Conservation (phyloP, 257 asterid species). For the Gentiana dahurica region DNA sequence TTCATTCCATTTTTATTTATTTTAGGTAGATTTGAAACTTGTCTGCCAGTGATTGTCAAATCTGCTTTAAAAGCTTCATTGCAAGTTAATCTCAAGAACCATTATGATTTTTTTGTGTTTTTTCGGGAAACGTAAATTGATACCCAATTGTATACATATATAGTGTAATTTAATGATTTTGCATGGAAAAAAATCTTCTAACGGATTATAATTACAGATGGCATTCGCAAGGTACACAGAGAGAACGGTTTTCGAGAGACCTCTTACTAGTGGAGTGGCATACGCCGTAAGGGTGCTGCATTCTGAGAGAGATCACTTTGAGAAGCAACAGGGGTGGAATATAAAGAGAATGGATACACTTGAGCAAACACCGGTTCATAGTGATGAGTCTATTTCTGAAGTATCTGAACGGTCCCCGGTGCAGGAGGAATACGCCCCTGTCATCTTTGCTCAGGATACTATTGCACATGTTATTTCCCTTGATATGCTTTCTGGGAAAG, state of each 20-base stretch:
- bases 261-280: slow-evolving; percentile 98
- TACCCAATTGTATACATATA: too few species aligned
- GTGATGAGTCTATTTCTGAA: slow-evolving; percentile 65
- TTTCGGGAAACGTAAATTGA: too few species aligned
- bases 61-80: too few species aligned
- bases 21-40: background rate
- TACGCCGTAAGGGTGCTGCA: slow-evolving; percentile 92
- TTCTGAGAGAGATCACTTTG: slow-evolving; percentile 68
- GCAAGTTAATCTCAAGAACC: too few species aligned
- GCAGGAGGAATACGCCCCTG: slow-evolving; percentile 94
- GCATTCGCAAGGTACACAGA: slow-evolving; percentile 85
- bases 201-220: slow-evolving; percentile 30
- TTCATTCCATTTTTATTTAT: background rate
- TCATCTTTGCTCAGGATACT: slow-evolving; percentile 95
- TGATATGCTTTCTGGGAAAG: slow-evolving; percentile 98
- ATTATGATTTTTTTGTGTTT: too few species aligned
- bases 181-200: slow-evolving; percentile 2
- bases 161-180: too few species aligned
- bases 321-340: slow-evolving; percentile 79
- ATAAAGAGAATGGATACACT: slow-evolving; percentile 81
- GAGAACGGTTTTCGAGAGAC: slow-evolving; percentile 90
- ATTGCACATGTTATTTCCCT: slow-evolving; percentile 89
- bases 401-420: slow-evolving; percentile 71
- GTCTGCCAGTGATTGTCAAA: too few species aligned
- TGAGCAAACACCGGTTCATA: slow-evolving; percentile 82